Evolutionary conservation across 2,329 filamentous ascomycete genomes (phyloP).

Genomic region (Xylaria sp.): DNA sequence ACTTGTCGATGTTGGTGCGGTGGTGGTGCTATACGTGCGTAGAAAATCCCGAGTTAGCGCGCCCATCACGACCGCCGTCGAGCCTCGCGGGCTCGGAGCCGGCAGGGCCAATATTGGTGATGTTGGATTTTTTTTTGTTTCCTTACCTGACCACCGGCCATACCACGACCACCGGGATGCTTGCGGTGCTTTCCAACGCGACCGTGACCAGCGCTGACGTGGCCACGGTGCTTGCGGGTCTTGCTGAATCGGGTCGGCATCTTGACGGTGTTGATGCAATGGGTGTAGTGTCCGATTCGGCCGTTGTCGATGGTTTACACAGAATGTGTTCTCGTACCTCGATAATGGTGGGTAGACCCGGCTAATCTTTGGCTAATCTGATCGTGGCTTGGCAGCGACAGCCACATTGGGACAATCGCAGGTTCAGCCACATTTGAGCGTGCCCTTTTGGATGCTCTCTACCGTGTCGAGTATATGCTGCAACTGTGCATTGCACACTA

Average conservation of each 20-base stretch:
- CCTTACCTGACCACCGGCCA: slow-evolving; percentile 48
- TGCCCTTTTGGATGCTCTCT: too few relatives aligned
- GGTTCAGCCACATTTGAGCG: background rate
- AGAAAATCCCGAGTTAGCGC: slow-evolving; percentile 68
- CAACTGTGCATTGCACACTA: too few relatives aligned
- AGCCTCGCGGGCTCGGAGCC: background rate
- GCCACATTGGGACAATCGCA: background rate
- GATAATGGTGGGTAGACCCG: slow-evolving; percentile 13
- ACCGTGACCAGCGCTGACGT: slow-evolving; percentile 97
- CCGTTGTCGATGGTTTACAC: slow-evolving; percentile 15
- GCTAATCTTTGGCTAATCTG: slow-evolving; percentile 23
- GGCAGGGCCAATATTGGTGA: background rate
- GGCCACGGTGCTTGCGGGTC: slow-evolving; percentile 59
- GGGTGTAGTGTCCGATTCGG: slow-evolving; percentile 13
- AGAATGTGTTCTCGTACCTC: slow-evolving; percentile 4
- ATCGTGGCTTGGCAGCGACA: slow-evolving; percentile 8
- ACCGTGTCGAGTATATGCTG: too few relatives aligned
- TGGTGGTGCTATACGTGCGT: slow-evolving; percentile 72
- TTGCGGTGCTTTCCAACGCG: slow-evolving; percentile 99
- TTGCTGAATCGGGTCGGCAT: slow-evolving; percentile 24
- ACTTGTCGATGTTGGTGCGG: slow-evolving; percentile 78
- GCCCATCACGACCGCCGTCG: background rate
- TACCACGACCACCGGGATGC: slow-evolving; percentile 74
- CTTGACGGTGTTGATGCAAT: slow-evolving; percentile 15
- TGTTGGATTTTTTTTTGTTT: background rate